phyloP scores from a whole-genome alignment of 768 basidiomycete genomes.

The Lentinula boryana region DNA sequence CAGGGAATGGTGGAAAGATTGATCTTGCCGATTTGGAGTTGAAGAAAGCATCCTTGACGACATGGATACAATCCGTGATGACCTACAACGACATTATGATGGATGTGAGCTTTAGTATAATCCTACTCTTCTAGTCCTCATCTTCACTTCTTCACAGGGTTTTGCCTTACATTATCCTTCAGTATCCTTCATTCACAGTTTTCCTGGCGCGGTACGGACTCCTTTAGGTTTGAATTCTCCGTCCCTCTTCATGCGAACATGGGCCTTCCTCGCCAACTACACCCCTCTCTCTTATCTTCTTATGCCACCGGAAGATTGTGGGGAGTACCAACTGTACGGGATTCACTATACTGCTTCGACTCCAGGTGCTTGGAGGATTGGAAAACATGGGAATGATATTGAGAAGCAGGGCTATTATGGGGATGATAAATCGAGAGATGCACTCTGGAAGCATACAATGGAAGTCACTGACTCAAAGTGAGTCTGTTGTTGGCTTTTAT shows the following conservation, averaged over 20 bases:
- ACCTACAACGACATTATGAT: constrained; percentile 31
- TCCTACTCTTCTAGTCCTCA: not conserved
- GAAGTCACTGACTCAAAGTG: constrained; percentile 7
- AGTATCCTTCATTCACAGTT: not conserved
- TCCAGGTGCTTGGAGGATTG: constrained; percentile 16
- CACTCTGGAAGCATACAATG: constrained; percentile 29
- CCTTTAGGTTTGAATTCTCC: not conserved
- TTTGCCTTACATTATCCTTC: not conserved
- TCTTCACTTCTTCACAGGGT: not conserved
- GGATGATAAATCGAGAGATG: constrained; percentile 28
- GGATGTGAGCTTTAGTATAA: constrained; percentile 16
- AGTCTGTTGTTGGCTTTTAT: not conserved
- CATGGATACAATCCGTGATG: constrained; percentile 13
- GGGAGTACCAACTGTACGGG: not conserved
- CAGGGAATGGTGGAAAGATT: constrained; percentile 14
- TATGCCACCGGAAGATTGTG: not conserved
- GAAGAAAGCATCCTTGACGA: constrained; percentile 20
- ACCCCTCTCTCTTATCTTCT: not conserved
- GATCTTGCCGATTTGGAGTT: constrained; percentile 24
- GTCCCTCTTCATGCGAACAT: not conserved
- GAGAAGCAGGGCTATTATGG: constrained; percentile 27
- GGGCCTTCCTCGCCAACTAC: not conserved
- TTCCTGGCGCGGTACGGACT: not conserved
- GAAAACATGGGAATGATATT: constrained; percentile 25
- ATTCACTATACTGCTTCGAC: not conserved